phyloP scores from a whole-genome alignment of 2,329 filamentous ascomycete genomes.

The Colletotrichum sp. region DNA sequence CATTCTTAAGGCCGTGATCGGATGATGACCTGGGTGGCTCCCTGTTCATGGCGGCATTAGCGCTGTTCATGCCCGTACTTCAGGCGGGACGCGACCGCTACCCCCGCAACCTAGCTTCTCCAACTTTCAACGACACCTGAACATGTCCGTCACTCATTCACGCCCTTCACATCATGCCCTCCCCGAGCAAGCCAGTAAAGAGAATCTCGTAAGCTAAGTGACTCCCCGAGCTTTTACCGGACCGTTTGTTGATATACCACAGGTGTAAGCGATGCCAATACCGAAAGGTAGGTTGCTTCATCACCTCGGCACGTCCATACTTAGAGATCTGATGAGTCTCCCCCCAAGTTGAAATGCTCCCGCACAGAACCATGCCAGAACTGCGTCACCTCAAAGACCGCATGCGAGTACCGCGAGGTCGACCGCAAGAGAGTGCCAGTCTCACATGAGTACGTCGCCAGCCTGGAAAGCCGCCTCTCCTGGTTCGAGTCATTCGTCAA shows the following conservation, averaged over 20 bases:
- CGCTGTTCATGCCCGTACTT: neutral
- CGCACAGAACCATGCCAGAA: slow-evolving; percentile 20
- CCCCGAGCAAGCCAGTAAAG: neutral
- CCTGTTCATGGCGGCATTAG: neutral
- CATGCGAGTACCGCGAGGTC: slow-evolving; percentile 21
- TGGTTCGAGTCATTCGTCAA: slow-evolving; percentile 22
- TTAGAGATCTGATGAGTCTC: neutral
- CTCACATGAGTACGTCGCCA: slow-evolving; percentile 13
- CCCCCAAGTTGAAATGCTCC: slow-evolving; percentile 17
- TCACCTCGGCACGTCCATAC: too few species aligned
- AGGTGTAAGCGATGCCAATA: slow-evolving; percentile 19
- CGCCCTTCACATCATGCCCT: neutral
- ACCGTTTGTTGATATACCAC: neutral
- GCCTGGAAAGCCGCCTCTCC: slow-evolving; percentile 17
- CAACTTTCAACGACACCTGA: neutral
- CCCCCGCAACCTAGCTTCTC: neutral
- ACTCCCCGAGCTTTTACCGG: rapidly evolving
- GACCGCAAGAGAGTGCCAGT: slow-evolving; percentile 18
- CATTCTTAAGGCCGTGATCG: neutral
- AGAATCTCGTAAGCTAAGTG: neutral
- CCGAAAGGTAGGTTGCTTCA: neutral
- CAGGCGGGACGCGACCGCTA: neutral
- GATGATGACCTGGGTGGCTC: neutral
- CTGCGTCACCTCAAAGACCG: neutral
- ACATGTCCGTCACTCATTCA: neutral